Base-by-base conservation (phyloP, 2,329 filamentous ascomycete species). In the Fusarium buxicola region DNA sequence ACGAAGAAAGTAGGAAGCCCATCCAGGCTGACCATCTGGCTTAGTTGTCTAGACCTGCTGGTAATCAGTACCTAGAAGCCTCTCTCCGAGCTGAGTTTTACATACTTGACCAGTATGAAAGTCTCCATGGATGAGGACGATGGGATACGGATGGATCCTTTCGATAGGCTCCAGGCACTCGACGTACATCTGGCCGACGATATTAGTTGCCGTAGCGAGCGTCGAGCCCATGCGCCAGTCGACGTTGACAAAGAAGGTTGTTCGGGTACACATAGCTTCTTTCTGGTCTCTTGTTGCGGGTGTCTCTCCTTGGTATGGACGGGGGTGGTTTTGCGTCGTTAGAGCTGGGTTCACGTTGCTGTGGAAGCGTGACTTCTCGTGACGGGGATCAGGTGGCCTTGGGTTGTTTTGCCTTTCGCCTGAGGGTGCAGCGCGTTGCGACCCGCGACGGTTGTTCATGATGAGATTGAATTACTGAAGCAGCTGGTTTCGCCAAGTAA, bases 1-100 rank as follows among this genome's bases (percentile, higher is more conserved):
- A 0, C 63, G 61, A 1, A 81, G 63, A 41, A 84, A 84, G 48
- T 71, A 79, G 0, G 76, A 75, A 0, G 80, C 77, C 81, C 81
- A 84, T 8, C 81, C 81, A 2, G 74, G 72, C 2, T 73, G 65
- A 12, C 77, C 75, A 51, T 84, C 81, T 7, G 83, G 81, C 15
- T 81, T 85, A 32, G 78, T 78, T 12, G 79, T 66, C 75, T 76
- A 81, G 43, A 78, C 68, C 76, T 79, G 5, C 4, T 8, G 5
- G 16, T 9, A 2, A 38, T 39, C 11, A 18, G 44, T 8, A 35
- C 21, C 21, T 21, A 21, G 4, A 21, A 4, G 6, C 21, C 21
- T 21, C 21, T 6, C 21, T 21, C 21, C 21, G 21, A 21, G 21
- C 21, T 6, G 21, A 21, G 21, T 6, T 21, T 16, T 8, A 41